phyloP scores from a whole-genome alignment of 2,329 filamentous ascomycete genomes.

The Calonectria montana region DNA sequence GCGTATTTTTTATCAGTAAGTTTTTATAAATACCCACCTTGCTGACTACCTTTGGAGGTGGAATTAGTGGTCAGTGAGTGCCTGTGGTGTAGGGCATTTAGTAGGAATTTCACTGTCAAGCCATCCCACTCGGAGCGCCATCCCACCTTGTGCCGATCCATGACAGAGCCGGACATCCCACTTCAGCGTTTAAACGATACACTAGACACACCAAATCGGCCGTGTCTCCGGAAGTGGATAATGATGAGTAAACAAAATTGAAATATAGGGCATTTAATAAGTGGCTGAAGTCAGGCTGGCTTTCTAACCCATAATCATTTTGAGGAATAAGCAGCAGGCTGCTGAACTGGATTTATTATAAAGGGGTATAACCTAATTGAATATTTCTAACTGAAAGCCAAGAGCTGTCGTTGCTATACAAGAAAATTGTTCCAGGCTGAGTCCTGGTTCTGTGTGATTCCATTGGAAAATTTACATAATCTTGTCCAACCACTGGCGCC shows the following conservation, averaged over 20 bases:
- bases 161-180: constrained; percentile 10
- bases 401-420: neutral
- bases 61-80: neutral
- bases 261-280: neutral
- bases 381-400: neutral
- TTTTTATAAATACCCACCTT: neutral
- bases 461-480: constrained; percentile 45
- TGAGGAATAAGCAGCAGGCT: neutral
- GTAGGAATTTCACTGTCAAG: neutral
- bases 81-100: neutral
- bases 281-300: neutral
- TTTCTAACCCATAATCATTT: neutral
- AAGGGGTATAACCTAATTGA: constrained; percentile 1
- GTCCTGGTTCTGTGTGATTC: neutral
- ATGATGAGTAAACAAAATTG: neutral
- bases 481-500: constrained; percentile 51
- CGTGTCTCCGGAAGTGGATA: neutral
- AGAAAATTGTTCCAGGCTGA: neutral
- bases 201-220: neutral
- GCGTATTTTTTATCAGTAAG: neutral
- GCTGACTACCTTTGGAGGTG: neutral
- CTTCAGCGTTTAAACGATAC: neutral
- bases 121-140: constrained; percentile 14
- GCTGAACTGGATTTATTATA: neutral
- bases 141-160: constrained; percentile 4